Evolutionary conservation across 768 basidiomycete genomes (phyloP).

Genomic region (Auriscalpium microsporum): DNA sequence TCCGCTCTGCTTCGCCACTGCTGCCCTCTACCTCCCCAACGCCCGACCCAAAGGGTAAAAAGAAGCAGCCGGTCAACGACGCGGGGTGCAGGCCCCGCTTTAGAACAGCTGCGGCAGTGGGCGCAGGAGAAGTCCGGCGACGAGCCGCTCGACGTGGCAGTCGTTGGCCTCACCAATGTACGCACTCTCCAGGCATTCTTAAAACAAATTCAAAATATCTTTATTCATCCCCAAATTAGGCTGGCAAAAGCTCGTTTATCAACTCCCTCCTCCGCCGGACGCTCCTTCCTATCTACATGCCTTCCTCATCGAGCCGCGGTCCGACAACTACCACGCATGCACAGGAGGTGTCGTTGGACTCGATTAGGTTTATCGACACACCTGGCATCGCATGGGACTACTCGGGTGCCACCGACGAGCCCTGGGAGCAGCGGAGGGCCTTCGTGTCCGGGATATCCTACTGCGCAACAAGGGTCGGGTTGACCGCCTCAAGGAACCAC

Average conservation of each 20-base stretch:
- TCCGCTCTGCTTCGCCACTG: slow-evolving; percentile 65
- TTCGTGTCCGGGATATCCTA: slow-evolving; percentile 63
- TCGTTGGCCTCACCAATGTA: slow-evolving; percentile 82
- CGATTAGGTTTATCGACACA: slow-evolving; percentile 72
- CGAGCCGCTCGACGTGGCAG: slow-evolving; percentile 56
- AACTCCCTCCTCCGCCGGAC: slow-evolving; percentile 60
- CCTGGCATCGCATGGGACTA: slow-evolving; percentile 70
- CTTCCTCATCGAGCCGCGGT: slow-evolving; percentile 37
- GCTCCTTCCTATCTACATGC: slow-evolving; percentile 47
- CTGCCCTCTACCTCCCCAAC: slow-evolving; percentile 32
- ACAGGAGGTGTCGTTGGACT: slow-evolving; percentile 48
- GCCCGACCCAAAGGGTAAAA: slow-evolving; percentile 28
- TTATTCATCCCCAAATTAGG: slow-evolving; percentile 32
- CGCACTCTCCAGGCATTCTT: slow-evolving; percentile 21
- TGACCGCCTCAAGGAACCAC: slow-evolving; percentile 76
- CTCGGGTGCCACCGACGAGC: slow-evolving; percentile 30
- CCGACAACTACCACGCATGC: slow-evolving; percentile 69
- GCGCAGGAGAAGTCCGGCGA: slow-evolving; percentile 39
- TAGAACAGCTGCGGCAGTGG: slow-evolving; percentile 38
- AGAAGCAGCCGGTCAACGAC: slow-evolving; percentile 41
- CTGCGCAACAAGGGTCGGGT: slow-evolving; percentile 72
- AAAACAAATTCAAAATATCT: background rate
- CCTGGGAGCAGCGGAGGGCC: slow-evolving; percentile 30
- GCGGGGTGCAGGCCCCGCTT: slow-evolving; percentile 54
- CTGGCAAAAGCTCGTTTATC: slow-evolving; percentile 78